Base-by-base conservation (phyloP, 2,329 filamentous ascomycete species). In the Microsporum audouinii region DNA sequence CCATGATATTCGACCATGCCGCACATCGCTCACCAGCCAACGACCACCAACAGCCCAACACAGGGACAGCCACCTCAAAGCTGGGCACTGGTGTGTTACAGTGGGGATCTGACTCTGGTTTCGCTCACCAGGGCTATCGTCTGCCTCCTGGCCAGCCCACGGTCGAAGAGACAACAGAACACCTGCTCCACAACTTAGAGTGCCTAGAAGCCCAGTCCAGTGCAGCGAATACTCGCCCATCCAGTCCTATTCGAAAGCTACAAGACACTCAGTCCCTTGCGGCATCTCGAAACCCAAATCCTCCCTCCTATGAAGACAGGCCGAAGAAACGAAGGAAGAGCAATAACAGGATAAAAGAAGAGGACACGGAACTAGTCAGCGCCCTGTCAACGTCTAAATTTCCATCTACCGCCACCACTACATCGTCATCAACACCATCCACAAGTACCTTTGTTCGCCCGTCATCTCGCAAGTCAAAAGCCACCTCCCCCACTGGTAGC, bases 61-160 rank as follows among this genome's bases (percentile, higher is more conserved):
- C 29, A 8, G 7, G 17, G 3, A 7, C 31, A 23, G 10, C 5
- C 7, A 23, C 17, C 8, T 23, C 23, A 5, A 47, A 33, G 41
- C 6, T 47, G 36, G 39, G 39, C 78, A 67, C 67, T 23, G 69
- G 71, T 8, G 68, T 71, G 59, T 77, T 87, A 51, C 81, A 82
- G 63, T 89, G 84, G 82, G 87, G 87, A 7, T 87, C 87, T 0
- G 87, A 89, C 71, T 71, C 79, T n/a, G 82, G 77, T 61, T 89
- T 89, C 69, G 79, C 76, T 63, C 70, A 78, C 4, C 81, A 83
- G 66, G 80, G 78, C n/a, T 89, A 85, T 66, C 74, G 82, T 5
- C 81, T 84, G 0, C 76, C 77, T 7, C 77, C 80, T 5, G 74
- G 79, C 62, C 79, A 82, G 65, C 84, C 86, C 41, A 82, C 82